Base-by-base conservation (phyloP, 768 basidiomycete species). In the Antrodiella citrinella region DNA sequence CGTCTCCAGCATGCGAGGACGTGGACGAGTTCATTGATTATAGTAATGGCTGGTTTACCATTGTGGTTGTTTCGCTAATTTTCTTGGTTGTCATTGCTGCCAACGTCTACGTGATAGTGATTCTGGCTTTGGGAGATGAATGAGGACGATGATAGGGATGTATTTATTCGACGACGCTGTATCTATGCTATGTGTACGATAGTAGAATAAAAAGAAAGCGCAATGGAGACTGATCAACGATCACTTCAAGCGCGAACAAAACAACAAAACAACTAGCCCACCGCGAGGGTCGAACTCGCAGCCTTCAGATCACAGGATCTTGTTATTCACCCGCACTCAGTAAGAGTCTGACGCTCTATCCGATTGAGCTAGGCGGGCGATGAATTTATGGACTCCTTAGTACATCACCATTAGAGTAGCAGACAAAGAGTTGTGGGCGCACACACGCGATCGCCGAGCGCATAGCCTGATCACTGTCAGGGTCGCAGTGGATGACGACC, bases 41-140 rank as follows among this genome's bases (percentile, higher is more conserved):
- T 54, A 84, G 81, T 61, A 87, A 72, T 52, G 75, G 78, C 15
- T 74, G 70, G 66, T 24, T 79, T 5, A 59, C 73, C 24, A 80
- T 71, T 11, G 52, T 53, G 4, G 38, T 84, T 11, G 84, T 80
- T 1, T 72, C 66, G 49, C 11, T 68, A 18, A 78, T 90, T 25
- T 90, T 83, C 73, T 54, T 81, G 4, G 53, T 91, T 3, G 72
- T 91, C 15, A 59, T 83, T 3, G 68, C 75, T 4, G 90, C 89
- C 18, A 91, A 93, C 56, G 55, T 77, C 20, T 93, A 91, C 62
- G 88, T 84, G 5, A 71, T 93, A 50, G 73, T 81, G 15, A 73
- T 74, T 45, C 64, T 91, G 42, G 76, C 64, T 2, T 49, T 74
- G 59, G 75, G 75, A 3, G n/a, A n/a, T n/a, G n/a, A n/a, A n/a